Evolutionary conservation across 2,329 filamentous ascomycete genomes (phyloP), one percentile per base, ranked within the genome.

Genomic region (Pseudocercospora vitis): DNA sequence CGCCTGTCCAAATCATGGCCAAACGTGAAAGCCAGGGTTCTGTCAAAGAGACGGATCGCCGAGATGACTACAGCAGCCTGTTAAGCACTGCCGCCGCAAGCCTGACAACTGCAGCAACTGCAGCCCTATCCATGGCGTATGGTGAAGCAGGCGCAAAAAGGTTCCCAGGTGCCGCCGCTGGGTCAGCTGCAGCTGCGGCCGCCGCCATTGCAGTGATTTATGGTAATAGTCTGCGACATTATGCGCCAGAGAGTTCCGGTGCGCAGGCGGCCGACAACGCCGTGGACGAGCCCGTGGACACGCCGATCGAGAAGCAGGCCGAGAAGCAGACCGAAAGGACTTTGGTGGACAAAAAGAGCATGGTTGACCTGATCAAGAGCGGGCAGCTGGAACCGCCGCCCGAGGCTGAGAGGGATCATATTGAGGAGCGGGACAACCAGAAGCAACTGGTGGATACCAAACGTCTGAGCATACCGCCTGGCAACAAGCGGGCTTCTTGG

Each of bases 341-440:
- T 19, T 45, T 28, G 42, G 21, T 14, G 1, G 42, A 45, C 18
- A 45, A 45, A 24, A 45, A 45, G 42, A 45, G 42, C 42, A 45
- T 45, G 42, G 26, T 45, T n/a, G 42, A 45, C 29, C 8, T 45
- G 24, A 45, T 45, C 24, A 45, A 45, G 42, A 45, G 42, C 16
- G 42, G 42, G 1, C 42, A 45, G 18, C 42, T 45, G 28, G 42
- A 45, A 31, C 42, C 42, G 28, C 42, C 42, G 18, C 24, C 42
- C 7, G 24, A 45, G 9, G 42, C 42, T n/a, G 42, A 35, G 3
- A 24, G 29, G 1, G 46, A 50, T 18, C 24, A 45, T 8, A 46
- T 54, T 28, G 55, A 55, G n/a, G 55, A 58, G 40, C 52, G 47
- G 26, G 57, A 61, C 24, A 52, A 47, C 23, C 51, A 59, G 32